Evolutionary conservation across 2,329 filamentous ascomycete genomes (phyloP), one percentile per base, ranked within the genome.

Genomic region (Fusarium metavorans): DNA sequence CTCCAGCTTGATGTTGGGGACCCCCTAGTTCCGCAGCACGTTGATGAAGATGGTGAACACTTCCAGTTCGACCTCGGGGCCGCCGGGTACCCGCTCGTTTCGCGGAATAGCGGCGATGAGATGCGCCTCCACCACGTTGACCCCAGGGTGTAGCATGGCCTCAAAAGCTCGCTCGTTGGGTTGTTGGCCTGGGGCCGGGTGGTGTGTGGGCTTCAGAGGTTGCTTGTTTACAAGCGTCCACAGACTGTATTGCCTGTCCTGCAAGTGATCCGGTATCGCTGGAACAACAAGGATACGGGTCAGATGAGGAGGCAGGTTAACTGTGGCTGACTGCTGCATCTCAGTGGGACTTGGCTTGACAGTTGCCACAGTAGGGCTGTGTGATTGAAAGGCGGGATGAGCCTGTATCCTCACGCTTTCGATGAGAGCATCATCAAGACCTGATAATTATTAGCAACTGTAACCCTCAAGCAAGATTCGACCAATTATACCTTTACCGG

Each of bases 51-150:
- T 87, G 1, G 91, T 94, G 67, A 95, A 88, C 77, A 92, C 93
- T 84, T 98, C 95, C 72, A 95, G 85, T 80, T 97, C 94, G 39
- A 92, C 89, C 71, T 92, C 90, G 11, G 91, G 86, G 0, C 89
- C 91, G 30, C 87, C 87, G 0, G 87, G 84, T 41, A 88, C 83
- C 70, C 88, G 90, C 78, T 90, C 86, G 23, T 87, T 89, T 77
- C 87, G 89, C 1, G 89, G 90, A 50, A 94, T 87, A 8, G 92
- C 92, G 1, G 93, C 94, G 73, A 95, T 90, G 67, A 96, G 87
- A 77, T 96, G 93, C 9, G 97, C 88, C 77, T 95, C 93, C 60
- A 98, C 89, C 54, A 92, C 89, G 76, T 97, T 97, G 60, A 95
- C 88, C 8, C 94, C 95, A 2, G 89, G 88, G 30, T 90, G 88